Base-by-base conservation (phyloP, 1,284 basidiomycete genomes). In the Ceratobasidium papillatum region DNA sequence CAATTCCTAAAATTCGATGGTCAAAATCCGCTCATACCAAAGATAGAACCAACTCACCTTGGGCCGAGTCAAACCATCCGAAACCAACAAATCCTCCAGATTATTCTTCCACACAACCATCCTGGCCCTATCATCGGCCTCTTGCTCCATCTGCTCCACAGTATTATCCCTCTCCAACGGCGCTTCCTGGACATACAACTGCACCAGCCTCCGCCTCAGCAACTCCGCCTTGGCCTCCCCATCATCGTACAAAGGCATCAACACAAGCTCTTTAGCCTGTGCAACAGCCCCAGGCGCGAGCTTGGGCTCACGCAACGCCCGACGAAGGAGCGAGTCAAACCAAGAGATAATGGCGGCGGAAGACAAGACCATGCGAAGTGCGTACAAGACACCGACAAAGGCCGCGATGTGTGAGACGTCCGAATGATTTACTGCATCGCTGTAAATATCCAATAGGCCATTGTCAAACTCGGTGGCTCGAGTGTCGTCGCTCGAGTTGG, bases 291-390 rank as follows among this genome's bases (percentile, higher is more conserved):
- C 77, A 0, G 85, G 85, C 3, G 90, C 82, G n/a, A 94, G 82
- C 77, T 85, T 88, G 38, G 91, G 89, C 79, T 92, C 89, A 52
- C 91, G 88, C 66, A 94, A 84, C 43, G 91, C 91, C 34, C 91
- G 90, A 25, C 92, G 88, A 1, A 94, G 84, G 41, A 91, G 85
- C 34, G 91, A 85, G 79, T 94, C 91, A 81, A 92, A 94, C 92
- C 92, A 94, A 2, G 88, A 88, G 66, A 92, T 91, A 68, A 93
- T 84, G 32, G 90, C 90, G 4, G 85, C 85, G 11, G 90, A 83
- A 4, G 89, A 83, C 3, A 93, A 82, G 41, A 92, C 83, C 7
- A 89, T 86, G 9, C 83, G 83, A 30, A 94, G 84, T 78, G 88
- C 88, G 77, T 87, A 85, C 7, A 94, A 84, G 27, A 92, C 85